A percentile compares a stretch with the other conserved stretches of the same genome.
phyloP scores from a whole-genome alignment of 1,284 basidiomycete genomes.

The Ganoderma lucidum region DNA sequence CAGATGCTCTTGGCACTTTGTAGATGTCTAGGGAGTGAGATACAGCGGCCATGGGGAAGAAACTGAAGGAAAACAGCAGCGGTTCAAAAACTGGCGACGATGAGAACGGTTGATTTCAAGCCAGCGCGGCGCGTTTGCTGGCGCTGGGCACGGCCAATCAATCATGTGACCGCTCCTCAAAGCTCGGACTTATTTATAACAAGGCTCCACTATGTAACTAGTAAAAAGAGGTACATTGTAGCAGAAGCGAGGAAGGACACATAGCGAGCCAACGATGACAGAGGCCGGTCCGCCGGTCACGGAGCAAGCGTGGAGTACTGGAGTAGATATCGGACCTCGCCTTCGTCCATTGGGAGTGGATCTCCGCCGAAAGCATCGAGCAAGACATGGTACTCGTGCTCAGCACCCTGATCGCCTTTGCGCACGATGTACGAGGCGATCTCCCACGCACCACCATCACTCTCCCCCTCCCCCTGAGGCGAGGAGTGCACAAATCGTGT shows the following conservation, averaged over 20 bases:
- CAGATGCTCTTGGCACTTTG: background rate
- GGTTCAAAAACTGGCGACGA: too few relatives aligned
- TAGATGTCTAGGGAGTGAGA: background rate
- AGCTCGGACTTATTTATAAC: too few relatives aligned
- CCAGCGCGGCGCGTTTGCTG: too few relatives aligned
- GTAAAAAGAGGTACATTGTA: too few relatives aligned
- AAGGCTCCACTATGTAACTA: too few relatives aligned
- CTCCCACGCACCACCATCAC: constrained; percentile 15
- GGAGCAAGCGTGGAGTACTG: constrained; percentile 7
- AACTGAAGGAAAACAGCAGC: background rate
- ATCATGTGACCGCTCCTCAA: too few relatives aligned
- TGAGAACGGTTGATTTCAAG: too few relatives aligned
- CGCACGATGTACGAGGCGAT: constrained; percentile 20
- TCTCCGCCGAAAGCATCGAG: constrained; percentile 13
- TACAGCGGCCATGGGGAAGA: background rate
- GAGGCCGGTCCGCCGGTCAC: background rate
- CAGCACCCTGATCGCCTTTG: constrained; percentile 8
- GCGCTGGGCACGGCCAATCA: too few relatives aligned
- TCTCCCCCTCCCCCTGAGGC: constrained; percentile 15
- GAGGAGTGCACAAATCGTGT: constrained; percentile 13
- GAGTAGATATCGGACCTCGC: constrained; percentile 15
- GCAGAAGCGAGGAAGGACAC: too few relatives aligned
- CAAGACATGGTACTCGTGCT: constrained; percentile 19
- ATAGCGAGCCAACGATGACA: too few relatives aligned
- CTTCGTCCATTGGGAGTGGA: constrained; percentile 16